These are phyloP conservation scores for Tritrichomonas musculus DNA, from an alignment of 208 protist genomes.

Conservation along the genomic window DNA sequence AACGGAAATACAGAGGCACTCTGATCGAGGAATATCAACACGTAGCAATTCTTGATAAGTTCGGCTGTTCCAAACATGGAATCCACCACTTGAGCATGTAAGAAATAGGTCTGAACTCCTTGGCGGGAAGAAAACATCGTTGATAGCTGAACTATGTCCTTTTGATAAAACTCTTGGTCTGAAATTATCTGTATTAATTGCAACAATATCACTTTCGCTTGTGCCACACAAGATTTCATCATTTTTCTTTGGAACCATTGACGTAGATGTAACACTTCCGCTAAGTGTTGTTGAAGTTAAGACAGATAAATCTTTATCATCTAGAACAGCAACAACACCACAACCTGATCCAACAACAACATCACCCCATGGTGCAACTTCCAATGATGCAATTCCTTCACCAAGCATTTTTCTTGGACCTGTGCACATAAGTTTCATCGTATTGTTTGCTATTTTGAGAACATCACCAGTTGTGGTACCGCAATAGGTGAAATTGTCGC, in stretches of 20 bases:
- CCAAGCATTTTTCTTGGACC: slow-evolving; percentile 42
- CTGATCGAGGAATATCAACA: slow-evolving; percentile 72
- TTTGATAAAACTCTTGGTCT: slow-evolving; percentile 67
- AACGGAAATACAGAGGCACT: slow-evolving; percentile 77
- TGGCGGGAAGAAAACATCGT: slow-evolving; percentile 75
- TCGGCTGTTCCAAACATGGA: slow-evolving; percentile 79
- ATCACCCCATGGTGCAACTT: slow-evolving; percentile 47
- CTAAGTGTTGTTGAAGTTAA: slow-evolving; percentile 60
- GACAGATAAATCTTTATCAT: slow-evolving; percentile 70
- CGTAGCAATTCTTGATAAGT: slow-evolving; percentile 75
- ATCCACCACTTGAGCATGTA: slow-evolving; percentile 50
- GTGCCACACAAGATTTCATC: slow-evolving; percentile 76
- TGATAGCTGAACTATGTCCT: slow-evolving; percentile 74
- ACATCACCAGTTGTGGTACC: slow-evolving; percentile 79
- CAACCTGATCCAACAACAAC: slow-evolving; percentile 72
- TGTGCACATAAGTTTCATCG: slow-evolving; percentile 21
- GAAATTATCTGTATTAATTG: slow-evolving; percentile 72
- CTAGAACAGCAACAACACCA: slow-evolving; percentile 72
- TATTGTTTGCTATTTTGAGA: slow-evolving; percentile 60
- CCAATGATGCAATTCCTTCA: slow-evolving; percentile 36
- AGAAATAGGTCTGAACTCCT: slow-evolving; percentile 78
- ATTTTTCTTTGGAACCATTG: slow-evolving; percentile 49
- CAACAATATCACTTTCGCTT: slow-evolving; percentile 71
- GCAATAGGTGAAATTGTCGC: slow-evolving; percentile 66
- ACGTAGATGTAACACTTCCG: slow-evolving; percentile 71